Evolutionary conservation across 1,284 basidiomycete species (phyloP), one percentile per base, ranked within the genome.

Genomic region (Papiliotrema nemorosa): DNA sequence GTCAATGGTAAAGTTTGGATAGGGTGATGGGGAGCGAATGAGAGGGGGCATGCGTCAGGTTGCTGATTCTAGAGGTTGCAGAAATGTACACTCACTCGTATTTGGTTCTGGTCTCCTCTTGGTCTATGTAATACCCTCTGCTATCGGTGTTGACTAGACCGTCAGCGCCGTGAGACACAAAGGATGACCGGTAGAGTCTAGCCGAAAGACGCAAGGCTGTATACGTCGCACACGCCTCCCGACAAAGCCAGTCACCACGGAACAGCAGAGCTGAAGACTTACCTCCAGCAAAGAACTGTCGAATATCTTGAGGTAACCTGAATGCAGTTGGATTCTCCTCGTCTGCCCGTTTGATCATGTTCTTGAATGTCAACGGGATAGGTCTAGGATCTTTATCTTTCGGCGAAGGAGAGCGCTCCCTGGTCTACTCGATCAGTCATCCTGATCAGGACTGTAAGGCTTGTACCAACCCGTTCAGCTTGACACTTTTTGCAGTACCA

Each of bases 271-370:
- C n/a, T n/a, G 29, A 31, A n/a, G 7, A 64, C 67, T 52, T 36
- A 68, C 68, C 60, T 37, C 77, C 77, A 25, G 92, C 88, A 80
- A 96, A 97, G 69, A 85, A 89, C 13, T 77, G 80, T 55, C 88
- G 80, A 50, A 97, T 81, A 51, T 94, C 90, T 49, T 86, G 83
- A 9, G 93, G 92, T 38, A 97, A 80, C 64, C 87, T 83, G 70
- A 86, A 97, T 73, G 91, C 87, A 31, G 78, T 78, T 3, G 78
- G 77, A 51, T 78, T 79, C 31, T 75, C 67, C 18, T 55, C 64
- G 6, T 73, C 72, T 13, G 71, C 36, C 40, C 62, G 53, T 44
- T 59, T 58, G 39, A 54, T 44, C n/a, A 74, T 44, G 41, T 54
- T 42, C 31, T 57, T 60, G 53, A 73, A 74, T 34, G 66, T 54